Evolutionary conservation across 169 alveolate species (phyloP).

Genomic region (Pseudocohnilembus persalinus): DNA sequence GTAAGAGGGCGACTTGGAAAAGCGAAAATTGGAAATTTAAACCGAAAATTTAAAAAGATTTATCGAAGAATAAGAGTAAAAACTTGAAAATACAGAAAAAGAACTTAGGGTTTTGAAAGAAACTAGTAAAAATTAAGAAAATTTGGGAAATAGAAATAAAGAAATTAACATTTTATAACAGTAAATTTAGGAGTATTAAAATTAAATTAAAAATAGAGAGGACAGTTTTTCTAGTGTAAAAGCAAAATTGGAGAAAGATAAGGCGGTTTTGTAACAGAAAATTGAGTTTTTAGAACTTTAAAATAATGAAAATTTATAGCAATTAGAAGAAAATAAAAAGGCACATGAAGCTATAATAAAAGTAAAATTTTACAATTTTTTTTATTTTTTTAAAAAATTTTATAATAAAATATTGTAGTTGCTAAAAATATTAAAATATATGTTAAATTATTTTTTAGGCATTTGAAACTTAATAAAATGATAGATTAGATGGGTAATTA

Average conservation of each 20-base stretch:
- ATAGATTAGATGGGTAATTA: conserved; percentile 59
- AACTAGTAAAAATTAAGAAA: conserved; percentile 31
- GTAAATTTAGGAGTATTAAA: conserved; percentile 29
- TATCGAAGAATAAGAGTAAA: conserved; percentile 47
- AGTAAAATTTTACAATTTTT: background rate
- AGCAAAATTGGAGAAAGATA: conserved; percentile 53
- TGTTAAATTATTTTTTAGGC: conserved; percentile 19
- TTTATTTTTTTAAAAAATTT: background rate
- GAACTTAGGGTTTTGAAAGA: conserved; percentile 34
- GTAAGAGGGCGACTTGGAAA: conserved; percentile 36
- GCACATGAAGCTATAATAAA: conserved; percentile 65
- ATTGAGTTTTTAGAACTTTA: conserved; percentile 57
- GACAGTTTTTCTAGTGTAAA: conserved; percentile 39
- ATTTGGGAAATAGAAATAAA: conserved; percentile 25
- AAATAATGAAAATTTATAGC: conserved; percentile 55
- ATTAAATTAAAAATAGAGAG: conserved; percentile 42
- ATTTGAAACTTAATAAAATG: conserved; percentile 43
- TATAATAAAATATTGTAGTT: background rate
- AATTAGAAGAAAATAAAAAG: conserved; percentile 62
- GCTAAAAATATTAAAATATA: no score
- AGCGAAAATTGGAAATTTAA: conserved; percentile 36
- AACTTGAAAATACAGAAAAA: conserved; percentile 36
- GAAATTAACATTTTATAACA: conserved; percentile 13
- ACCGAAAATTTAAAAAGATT: conserved; percentile 19
- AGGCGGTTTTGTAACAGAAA: conserved; percentile 56